Evolutionary conservation across 2,329 filamentous ascomycete genomes (phyloP).

Genomic region (Stagonosporopsis cucurbitacearum): DNA sequence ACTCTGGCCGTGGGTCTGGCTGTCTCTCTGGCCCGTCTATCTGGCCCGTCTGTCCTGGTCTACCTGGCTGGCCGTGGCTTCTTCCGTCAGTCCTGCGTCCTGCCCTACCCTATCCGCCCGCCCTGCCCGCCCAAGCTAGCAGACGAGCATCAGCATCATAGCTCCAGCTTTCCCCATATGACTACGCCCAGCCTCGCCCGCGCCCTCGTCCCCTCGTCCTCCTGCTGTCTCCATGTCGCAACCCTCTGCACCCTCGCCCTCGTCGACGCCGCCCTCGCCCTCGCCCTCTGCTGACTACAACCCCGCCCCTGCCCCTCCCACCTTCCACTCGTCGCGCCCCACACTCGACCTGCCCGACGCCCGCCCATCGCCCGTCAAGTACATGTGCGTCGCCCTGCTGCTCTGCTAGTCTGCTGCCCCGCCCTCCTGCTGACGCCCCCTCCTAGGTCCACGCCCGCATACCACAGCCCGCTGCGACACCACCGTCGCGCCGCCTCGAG

Average conservation of each 20-base stretch:
- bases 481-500: conserved; percentile 67
- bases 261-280: conserved; percentile 4
- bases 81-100: too few species aligned
- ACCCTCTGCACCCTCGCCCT: conserved; percentile 1
- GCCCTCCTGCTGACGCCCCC: conserved; percentile 30
- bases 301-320: neutral
- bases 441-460: conserved; percentile 62
- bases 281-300: neutral
- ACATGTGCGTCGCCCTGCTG: conserved; percentile 55
- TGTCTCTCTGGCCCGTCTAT: too few species aligned
- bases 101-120: too few species aligned
- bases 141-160: too few species aligned
- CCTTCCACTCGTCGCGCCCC: conserved; percentile 55
- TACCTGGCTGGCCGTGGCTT: too few species aligned
- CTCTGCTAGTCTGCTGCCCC: conserved; percentile 30
- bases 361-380: conserved; percentile 56
- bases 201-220: conserved; percentile 10
- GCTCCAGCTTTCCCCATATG: conserved; percentile 26
- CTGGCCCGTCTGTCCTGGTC: too few species aligned
- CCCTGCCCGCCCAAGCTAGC: too few species aligned
- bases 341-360: conserved; percentile 54
- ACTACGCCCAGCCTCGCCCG: conserved; percentile 15
- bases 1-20: too few species aligned
- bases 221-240: conserved; percentile 11
- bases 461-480: conserved; percentile 69